A percentile compares a stretch with the other conserved stretches of the same genome.
phyloP scores from a whole-genome alignment of 1,284 basidiomycete genomes.

The Apiotrichum siamense region DNA sequence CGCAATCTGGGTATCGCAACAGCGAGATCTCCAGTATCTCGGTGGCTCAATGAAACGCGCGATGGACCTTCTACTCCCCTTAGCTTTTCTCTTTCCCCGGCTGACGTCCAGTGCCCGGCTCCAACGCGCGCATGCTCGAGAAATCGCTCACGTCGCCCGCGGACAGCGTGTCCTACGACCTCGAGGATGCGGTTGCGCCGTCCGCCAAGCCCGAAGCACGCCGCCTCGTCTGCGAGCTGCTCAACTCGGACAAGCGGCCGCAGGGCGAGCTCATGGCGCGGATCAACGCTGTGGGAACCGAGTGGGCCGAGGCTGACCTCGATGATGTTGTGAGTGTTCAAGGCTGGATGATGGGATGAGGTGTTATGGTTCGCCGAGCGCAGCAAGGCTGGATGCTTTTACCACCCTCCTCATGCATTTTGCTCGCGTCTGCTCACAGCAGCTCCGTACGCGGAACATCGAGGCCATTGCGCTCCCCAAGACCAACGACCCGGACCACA shows the following conservation, averaged over 20 bases:
- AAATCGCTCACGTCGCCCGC: constrained; percentile 62
- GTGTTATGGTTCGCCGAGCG: no score
- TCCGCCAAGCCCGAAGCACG: constrained; percentile 62
- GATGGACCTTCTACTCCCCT: no score
- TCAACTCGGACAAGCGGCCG: constrained; percentile 45
- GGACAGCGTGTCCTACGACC: constrained; percentile 75
- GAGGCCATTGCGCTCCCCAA: constrained; percentile 68
- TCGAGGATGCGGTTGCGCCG: constrained; percentile 75
- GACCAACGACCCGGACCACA: constrained; percentile 61
- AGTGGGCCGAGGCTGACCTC: constrained; percentile 66
- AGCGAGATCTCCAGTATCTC: no score
- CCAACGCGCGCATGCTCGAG: constrained; percentile 70
- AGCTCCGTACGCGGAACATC: constrained; percentile 49
- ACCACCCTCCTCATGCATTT: background rate
- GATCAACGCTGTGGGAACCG: constrained; percentile 67
- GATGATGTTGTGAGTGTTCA: constrained; percentile 55
- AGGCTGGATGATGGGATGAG: background rate
- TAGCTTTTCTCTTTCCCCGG: no score
- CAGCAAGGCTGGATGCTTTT: no score
- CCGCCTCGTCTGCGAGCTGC: constrained; percentile 55
- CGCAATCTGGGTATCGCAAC: no score
- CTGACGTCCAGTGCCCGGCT: constrained; percentile 59
- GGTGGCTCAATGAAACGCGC: no score
- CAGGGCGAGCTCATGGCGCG: constrained; percentile 61
- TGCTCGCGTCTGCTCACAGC: background rate